phyloP scores from a whole-genome alignment of 495 filamentous ascomycete species.

The Glarea lozoyensis region DNA sequence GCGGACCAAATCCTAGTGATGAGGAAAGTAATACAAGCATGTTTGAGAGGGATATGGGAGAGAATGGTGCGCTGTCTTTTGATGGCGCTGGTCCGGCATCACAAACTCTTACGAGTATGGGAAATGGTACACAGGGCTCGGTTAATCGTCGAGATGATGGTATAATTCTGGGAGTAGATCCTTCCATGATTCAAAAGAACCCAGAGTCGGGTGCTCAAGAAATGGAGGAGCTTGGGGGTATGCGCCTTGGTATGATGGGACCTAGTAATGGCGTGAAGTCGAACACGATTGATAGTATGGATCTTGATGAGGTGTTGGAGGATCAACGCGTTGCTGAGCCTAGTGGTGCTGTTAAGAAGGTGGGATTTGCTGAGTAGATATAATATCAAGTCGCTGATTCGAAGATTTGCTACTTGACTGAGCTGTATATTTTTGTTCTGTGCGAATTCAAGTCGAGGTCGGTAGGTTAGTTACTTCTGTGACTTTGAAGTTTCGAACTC shows the following conservation, averaged over 20 bases:
- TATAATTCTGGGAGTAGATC: conserved; percentile 6
- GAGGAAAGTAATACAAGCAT: conserved; percentile 1
- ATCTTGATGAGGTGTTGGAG: conserved; percentile 17
- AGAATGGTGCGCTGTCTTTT: not conserved
- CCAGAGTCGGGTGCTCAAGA: conserved; percentile 6
- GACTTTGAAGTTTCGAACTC: too few species aligned
- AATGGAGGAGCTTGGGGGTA: conserved; percentile 16
- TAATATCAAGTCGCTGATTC: too few species aligned
- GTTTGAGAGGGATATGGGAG: conserved; percentile 7
- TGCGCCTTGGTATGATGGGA: conserved; percentile 6
- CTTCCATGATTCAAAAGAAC: not conserved
- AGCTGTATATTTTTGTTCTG: too few species aligned
- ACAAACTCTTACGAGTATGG: not conserved
- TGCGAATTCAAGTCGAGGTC: too few species aligned
- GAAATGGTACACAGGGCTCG: not conserved
- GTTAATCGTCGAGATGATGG: not conserved
- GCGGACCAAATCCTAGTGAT: not conserved
- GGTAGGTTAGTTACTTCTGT: too few species aligned
- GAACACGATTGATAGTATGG: conserved; percentile 18
- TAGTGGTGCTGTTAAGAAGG: conserved; percentile 13
- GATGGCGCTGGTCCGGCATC: not conserved
- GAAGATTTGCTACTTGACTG: too few species aligned
- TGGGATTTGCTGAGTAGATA: too few species aligned
- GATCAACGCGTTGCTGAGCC: conserved; percentile 11
- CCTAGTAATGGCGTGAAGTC: not conserved